Base-by-base conservation (phyloP, 2,329 filamentous ascomycete species). In the Myriosclerotinia scirpicola region DNA sequence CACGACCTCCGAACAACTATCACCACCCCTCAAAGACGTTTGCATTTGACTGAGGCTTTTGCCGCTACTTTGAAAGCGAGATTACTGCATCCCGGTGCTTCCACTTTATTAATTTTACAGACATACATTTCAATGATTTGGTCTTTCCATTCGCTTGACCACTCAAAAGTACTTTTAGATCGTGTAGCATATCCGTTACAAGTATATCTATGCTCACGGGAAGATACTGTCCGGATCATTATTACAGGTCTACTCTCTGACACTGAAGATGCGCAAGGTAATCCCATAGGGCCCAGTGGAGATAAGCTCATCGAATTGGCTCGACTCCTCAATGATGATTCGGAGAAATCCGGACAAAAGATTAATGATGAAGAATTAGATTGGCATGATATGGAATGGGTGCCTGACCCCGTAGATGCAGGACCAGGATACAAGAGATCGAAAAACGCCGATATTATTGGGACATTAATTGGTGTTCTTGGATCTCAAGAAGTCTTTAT, bases 341-440 rank as follows among this genome's bases (percentile, higher is more conserved):
- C 69, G 12, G 83, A 87, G 68, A 81, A 83, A 67, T 79, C 82
- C 17, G 80, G 81, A 11, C 79, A 79, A 48, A 82, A 83, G 26
- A 79, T 81, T 11, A 85, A 88, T 36, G 86, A 87, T 69, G 87
- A 90, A 66, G 91, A 92, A 63, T 82, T 95, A 20, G 91, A 96
- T 77, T 98, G 91, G 90, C 85, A 92, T 74, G 93, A 99, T 77
- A 91, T 97, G 88, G 86, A 88, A 11, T 99, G 95, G 95, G 83
- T 92, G 46, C 95, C 95, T 1, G 91, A 97, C 73, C 95, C 95
- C 0, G 88, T 96, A 50, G 95, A 99, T 76, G 95, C 95, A 1
- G 93, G 92, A 12, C 90, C 92, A 58, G 92, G 97, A 75, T 97
- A 97, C 80, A 92, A 91, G 75, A 90, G 93, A 67, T 91, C 92